A percentile compares a stretch with the other conserved stretches of the same genome.
phyloP scores from a whole-genome alignment of 768 basidiomycete genomes.

The Kwoniella shandongensis region DNA sequence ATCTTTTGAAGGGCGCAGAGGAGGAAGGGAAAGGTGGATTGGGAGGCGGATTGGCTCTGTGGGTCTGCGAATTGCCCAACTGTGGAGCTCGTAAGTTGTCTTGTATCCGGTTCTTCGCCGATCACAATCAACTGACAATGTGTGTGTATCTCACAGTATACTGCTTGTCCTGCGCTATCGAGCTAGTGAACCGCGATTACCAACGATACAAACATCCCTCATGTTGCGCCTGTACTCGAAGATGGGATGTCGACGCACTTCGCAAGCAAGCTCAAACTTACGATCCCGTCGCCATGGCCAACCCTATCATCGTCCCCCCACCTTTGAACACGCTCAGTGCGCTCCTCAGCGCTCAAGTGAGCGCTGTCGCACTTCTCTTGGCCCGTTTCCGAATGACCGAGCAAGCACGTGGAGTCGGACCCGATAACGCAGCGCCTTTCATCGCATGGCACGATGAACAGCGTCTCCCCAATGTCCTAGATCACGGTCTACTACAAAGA shows the following conservation, averaged over 20 bases:
- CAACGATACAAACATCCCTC: neutral
- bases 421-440: no score
- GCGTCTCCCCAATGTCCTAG: no score
- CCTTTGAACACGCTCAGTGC: no score
- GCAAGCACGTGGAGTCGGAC: no score
- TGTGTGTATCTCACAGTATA: slow-evolving; percentile 2
- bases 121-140: neutral
- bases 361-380: no score
- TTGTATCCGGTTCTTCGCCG: neutral
- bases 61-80: slow-evolving; percentile 10
- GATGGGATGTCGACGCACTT: slow-evolving; percentile 4
- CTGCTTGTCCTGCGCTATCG: slow-evolving; percentile 13
- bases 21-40: slow-evolving; percentile 13
- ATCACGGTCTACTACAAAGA: no score
- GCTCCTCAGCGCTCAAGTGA: no score
- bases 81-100: slow-evolving; percentile 18
- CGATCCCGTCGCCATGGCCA: neutral
- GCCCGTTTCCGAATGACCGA: no score
- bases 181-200: neutral
- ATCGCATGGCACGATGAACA: no score
- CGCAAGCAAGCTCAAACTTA: slow-evolving; percentile 8
- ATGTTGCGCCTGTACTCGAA: slow-evolving; percentile 17
- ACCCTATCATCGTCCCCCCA: no score
- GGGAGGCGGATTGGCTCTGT: slow-evolving; percentile 19
- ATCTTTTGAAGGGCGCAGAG: slow-evolving; percentile 3